These are phyloP conservation scores for Calonectria pseudoreteaudii DNA, from an alignment of 2,329 filamentous ascomycete genomes.

Conservation along the genomic window DNA sequence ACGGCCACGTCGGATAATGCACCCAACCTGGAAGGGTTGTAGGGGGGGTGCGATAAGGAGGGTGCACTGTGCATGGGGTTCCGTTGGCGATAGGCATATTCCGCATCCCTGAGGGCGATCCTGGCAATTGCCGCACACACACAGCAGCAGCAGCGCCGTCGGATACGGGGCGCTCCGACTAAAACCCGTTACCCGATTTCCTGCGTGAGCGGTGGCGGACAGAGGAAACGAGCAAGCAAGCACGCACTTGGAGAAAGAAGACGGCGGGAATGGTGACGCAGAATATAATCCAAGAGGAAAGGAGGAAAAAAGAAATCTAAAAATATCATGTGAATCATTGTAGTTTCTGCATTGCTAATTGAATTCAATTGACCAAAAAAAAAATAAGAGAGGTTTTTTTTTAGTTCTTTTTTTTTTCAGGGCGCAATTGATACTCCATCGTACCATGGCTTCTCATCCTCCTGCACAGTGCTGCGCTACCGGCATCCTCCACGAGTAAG, in stretches of 20 bases:
- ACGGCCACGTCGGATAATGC: slow-evolving; percentile 14
- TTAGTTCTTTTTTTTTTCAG: neutral
- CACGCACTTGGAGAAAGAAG: neutral
- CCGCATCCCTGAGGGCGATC: neutral
- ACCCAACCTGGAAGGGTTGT: neutral
- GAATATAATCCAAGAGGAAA: neutral
- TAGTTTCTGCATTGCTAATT: neutral
- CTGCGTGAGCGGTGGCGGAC: neutral
- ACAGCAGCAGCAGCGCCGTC: neutral
- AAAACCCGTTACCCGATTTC: neutral
- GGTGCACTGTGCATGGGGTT: neutral
- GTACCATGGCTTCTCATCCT: slow-evolving; percentile 15
- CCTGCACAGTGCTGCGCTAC: slow-evolving; percentile 10
- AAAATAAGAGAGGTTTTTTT: neutral
- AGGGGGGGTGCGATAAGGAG: neutral
- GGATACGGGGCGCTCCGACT: neutral
- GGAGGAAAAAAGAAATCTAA: neutral
- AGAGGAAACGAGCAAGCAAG: neutral
- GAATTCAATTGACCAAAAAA: neutral
- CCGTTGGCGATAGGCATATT: slow-evolving; percentile 11
- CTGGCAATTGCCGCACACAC: neutral
- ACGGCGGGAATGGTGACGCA: neutral
- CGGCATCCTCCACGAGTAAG: slow-evolving; percentile 22
- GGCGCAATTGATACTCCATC: neutral
- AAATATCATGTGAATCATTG: neutral